A percentile compares a stretch with the other conserved stretches of the same genome.
These are phyloP conservation scores for Penicillium tannophilum DNA, from an alignment of 495 filamentous ascomycete genomes.

Conservation along the genomic window DNA sequence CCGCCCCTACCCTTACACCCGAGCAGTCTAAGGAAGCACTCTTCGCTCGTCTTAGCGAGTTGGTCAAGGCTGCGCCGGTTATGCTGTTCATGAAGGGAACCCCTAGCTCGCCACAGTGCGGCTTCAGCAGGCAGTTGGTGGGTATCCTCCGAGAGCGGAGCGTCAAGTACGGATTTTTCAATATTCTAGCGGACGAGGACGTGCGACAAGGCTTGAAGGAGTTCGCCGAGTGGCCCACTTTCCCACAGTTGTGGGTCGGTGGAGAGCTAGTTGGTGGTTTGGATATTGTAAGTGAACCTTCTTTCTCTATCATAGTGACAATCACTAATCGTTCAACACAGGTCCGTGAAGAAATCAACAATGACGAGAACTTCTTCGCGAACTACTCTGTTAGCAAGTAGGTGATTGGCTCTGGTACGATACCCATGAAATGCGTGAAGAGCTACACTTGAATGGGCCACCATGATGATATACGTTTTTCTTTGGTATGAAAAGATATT, in stretches of 20 bases:
- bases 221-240: slow-evolving; percentile 96
- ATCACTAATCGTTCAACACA: slow-evolving; percentile 46
- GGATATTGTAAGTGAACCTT: slow-evolving; percentile 75
- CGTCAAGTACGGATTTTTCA: slow-evolving; percentile 98
- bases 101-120: slow-evolving; percentile 87
- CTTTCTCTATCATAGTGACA: slow-evolving; percentile 1
- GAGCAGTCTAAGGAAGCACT: slow-evolving; percentile 76
- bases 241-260: slow-evolving; percentile 82
- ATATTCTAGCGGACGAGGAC: slow-evolving; percentile 96
- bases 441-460: slow-evolving; percentile 12
- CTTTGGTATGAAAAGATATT: slow-evolving; percentile 19
- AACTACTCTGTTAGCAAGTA: slow-evolving; percentile 56
- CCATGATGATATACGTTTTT: slow-evolving; percentile 29
- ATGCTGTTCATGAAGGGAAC: slow-evolving; percentile 93
- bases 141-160: slow-evolving; percentile 79
- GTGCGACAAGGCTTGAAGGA: slow-evolving; percentile 94
- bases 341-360: slow-evolving; percentile 73
- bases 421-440: slow-evolving; percentile 28
- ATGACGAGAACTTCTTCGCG: slow-evolving; percentile 76
- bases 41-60: slow-evolving; percentile 68
- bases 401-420: slow-evolving; percentile 18
- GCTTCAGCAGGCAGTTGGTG: slow-evolving; percentile 90
- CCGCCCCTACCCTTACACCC: slow-evolving; percentile 39
- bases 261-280: slow-evolving; percentile 89
- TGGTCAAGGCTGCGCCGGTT: slow-evolving; percentile 92